A percentile compares a stretch with the other conserved stretches of the same genome.
Evolutionary conservation across 345 rosid genomes (phyloP).

Genomic region (Mallotus nudiflorus): DNA sequence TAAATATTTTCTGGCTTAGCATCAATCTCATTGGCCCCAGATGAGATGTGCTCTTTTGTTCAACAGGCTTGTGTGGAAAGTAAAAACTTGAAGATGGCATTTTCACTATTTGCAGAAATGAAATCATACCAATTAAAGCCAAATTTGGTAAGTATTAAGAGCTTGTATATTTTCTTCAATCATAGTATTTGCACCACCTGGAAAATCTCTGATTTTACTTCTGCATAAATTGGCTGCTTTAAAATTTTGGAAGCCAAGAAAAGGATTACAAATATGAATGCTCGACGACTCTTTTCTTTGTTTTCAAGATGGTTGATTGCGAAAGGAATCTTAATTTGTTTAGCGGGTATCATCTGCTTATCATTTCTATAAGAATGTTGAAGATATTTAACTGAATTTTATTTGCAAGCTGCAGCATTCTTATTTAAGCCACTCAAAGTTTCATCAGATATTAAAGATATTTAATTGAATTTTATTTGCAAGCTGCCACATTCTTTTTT

Average conservation of each 20-base stretch:
- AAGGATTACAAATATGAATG: background rate
- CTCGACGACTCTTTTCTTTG: background rate
- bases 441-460: background rate
- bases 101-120: conserved; percentile 80
- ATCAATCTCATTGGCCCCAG: conserved; percentile 10
- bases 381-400: background rate
- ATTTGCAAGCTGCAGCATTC: background rate
- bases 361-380: background rate
- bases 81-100: conserved; percentile 64
- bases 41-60: conserved; percentile 21
- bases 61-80: conserved; percentile 69
- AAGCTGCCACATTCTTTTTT: background rate
- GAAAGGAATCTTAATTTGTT: background rate
- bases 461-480: background rate
- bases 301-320: background rate
- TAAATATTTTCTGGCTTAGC: conserved; percentile 7
- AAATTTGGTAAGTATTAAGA: conserved; percentile 56
- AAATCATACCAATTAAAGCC: conserved; percentile 71
- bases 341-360: background rate
- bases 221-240: background rate
- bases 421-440: background rate
- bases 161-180: background rate
- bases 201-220: background rate
- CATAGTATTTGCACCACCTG: background rate
- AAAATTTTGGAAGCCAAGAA: background rate